Percentiles rank a stretch among this genome's conserved stretches.
Evolutionary conservation across 305 asterid genomes (phyloP).

Genomic region (Stenogyne calaminthoides): DNA sequence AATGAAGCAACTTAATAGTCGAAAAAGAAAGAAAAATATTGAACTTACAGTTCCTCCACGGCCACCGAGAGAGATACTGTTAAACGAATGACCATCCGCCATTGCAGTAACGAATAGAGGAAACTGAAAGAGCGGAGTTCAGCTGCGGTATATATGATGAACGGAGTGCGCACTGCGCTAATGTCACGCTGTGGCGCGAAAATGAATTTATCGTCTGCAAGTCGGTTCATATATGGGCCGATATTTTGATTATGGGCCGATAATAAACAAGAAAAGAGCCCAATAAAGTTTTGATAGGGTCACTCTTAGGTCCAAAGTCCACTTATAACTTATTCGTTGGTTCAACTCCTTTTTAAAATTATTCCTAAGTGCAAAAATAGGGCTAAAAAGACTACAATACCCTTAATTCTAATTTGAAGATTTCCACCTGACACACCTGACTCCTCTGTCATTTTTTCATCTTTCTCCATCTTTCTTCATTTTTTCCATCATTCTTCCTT

Average conservation of each 20-base stretch:
- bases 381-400: too few relatives aligned
- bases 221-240: slow-evolving; percentile 22
- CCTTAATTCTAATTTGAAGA: too few relatives aligned
- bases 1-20: not conserved
- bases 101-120: slow-evolving; percentile 29
- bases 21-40: not conserved
- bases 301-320: not conserved
- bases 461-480: too few relatives aligned
- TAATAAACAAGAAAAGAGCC: not conserved
- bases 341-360: too few relatives aligned
- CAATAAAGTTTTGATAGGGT: not conserved
- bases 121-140: not conserved
- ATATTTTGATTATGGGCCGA: not conserved
- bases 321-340: too few relatives aligned
- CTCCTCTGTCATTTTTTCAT: too few relatives aligned
- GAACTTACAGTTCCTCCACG: slow-evolving; percentile 88
- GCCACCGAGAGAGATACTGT: slow-evolving; percentile 82
- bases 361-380: too few relatives aligned
- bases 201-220: slow-evolving; percentile 27
- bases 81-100: slow-evolving; percentile 86
- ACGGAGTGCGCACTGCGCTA: slow-evolving; percentile 4
- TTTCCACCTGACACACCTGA: too few relatives aligned
- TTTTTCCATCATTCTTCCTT: too few relatives aligned
- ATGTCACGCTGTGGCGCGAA: slow-evolving; percentile 51
- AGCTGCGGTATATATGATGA: slow-evolving; percentile 22